Conservation (phyloP, 805 yeast species). For the Metschnikowia santaceciliae region DNA sequence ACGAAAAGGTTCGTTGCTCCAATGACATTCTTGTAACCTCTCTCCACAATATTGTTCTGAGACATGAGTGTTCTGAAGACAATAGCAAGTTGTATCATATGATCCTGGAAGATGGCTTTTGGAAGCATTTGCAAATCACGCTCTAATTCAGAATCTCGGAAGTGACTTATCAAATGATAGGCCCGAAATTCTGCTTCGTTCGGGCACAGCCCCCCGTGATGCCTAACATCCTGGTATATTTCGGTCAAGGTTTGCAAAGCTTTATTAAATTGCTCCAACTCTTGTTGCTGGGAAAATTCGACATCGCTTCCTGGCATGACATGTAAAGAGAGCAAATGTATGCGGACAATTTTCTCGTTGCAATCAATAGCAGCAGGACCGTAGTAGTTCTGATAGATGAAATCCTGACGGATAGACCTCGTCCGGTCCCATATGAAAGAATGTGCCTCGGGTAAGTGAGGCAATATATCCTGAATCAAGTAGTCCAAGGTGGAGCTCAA, state of each 20-base stretch:
- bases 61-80: constrained; percentile 62
- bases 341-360: constrained; percentile 84
- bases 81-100: constrained; percentile 65
- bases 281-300: constrained; percentile 92
- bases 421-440: constrained; percentile 97
- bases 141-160: constrained; percentile 82
- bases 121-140: constrained; percentile 72
- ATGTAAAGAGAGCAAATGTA: constrained; percentile 79
- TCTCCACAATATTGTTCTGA: constrained; percentile 55
- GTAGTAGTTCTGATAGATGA: constrained; percentile 88
- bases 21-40: constrained; percentile 46
- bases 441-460: constrained; percentile 76
- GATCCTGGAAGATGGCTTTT: constrained; percentile 45
- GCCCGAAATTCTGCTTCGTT: constrained; percentile 94
- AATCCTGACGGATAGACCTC: constrained; percentile 93
- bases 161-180: constrained; percentile 73
- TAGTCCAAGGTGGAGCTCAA: constrained; percentile 65
- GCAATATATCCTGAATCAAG: constrained; percentile 59
- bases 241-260: constrained; percentile 85
- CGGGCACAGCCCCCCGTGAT: constrained; percentile 62
- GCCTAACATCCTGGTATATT: constrained; percentile 76
- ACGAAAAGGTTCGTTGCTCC: constrained; percentile 60
- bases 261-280: constrained; percentile 88
- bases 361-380: constrained; percentile 95
- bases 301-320: constrained; percentile 68